Percentiles rank a stretch among this genome's conserved stretches.
Conservation (phyloP, 176 grass and related monocot species). For the Elymus sibiricus region DNA sequence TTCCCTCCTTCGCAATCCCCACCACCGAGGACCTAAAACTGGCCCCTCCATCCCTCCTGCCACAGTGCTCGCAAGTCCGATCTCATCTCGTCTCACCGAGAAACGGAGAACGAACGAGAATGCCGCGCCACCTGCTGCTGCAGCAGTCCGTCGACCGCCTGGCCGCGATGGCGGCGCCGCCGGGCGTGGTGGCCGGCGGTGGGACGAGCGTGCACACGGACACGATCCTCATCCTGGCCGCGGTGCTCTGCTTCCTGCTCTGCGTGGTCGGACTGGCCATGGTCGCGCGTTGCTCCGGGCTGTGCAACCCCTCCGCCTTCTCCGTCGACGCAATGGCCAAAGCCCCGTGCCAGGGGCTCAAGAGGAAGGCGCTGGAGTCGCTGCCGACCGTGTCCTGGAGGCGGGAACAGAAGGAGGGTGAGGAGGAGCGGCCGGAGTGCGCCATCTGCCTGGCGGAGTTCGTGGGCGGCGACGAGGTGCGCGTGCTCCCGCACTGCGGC, state of each 20-base stretch:
- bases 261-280: slow-evolving; percentile 68
- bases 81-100: not conserved
- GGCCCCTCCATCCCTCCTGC: not conserved
- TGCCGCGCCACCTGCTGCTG: slow-evolving; percentile 12
- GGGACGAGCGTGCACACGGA: slow-evolving; percentile 37
- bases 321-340: slow-evolving; percentile 1
- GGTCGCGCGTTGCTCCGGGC: slow-evolving; percentile 46
- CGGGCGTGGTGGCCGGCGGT: not conserved
- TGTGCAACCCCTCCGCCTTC: slow-evolving; percentile 46
- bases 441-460: slow-evolving; percentile 81
- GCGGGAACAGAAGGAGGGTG: not conserved
- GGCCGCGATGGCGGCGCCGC: not conserved
- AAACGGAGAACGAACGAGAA: not conserved
- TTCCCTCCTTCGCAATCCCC: not conserved
- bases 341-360: slow-evolving; percentile 39
- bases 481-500: slow-evolving; percentile 68
- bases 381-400: slow-evolving; percentile 47
- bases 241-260: slow-evolving; percentile 64
- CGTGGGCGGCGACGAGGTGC: slow-evolving; percentile 61
- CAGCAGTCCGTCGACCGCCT: slow-evolving; percentile 17
- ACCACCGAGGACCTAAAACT: slow-evolving; percentile 3
- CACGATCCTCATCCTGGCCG: slow-evolving; percentile 59
- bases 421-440: slow-evolving; percentile 48
- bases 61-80: not conserved
- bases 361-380: slow-evolving; percentile 45